Percentiles rank a stretch among this genome's conserved stretches.
Evolutionary conservation across 1,139 yeast species (phyloP).

Genomic region (Pneumocystis carinii): DNA sequence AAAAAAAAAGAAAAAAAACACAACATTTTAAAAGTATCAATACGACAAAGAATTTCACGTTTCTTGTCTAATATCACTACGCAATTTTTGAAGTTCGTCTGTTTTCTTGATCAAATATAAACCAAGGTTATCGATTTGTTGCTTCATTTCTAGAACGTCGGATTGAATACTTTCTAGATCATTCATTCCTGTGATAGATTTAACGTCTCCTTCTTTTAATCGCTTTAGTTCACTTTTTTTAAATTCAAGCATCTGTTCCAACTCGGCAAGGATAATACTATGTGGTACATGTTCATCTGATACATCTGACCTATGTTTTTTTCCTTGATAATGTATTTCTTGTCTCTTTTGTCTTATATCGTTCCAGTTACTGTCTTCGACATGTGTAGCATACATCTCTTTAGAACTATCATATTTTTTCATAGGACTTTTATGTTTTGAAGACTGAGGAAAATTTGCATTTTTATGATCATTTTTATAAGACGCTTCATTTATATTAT

Average conservation of each 20-base stretch:
- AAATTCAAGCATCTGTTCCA: slow-evolving; percentile 65
- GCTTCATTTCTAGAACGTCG: slow-evolving; percentile 50
- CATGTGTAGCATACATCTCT: not conserved
- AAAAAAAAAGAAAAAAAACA: not conserved
- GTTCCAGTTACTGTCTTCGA: not conserved
- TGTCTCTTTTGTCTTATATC: not conserved
- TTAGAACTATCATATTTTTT: not conserved
- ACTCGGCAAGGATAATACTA: slow-evolving; percentile 35
- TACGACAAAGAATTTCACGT: not conserved
- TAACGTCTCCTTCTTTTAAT: slow-evolving; percentile 15
- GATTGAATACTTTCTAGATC: slow-evolving; percentile 27
- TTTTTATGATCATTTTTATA: not conserved
- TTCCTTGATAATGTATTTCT: not conserved
- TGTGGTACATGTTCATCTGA: not conserved
- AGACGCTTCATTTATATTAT: slow-evolving; percentile 27
- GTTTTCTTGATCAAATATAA: slow-evolving; percentile 40
- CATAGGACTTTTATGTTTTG: not conserved
- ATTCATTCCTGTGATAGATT: slow-evolving; percentile 11
- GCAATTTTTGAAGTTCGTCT: slow-evolving; percentile 35
- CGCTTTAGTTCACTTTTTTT: slow-evolving; percentile 39
- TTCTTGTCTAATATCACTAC: slow-evolving; percentile 28
- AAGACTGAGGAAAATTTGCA: not conserved
- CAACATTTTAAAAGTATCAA: not conserved
- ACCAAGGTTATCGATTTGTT: slow-evolving; percentile 37
- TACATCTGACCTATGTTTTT: not conserved